Conservation (phyloP, 208 protist genomes). For the Herpetomonas tarakana region DNA sequence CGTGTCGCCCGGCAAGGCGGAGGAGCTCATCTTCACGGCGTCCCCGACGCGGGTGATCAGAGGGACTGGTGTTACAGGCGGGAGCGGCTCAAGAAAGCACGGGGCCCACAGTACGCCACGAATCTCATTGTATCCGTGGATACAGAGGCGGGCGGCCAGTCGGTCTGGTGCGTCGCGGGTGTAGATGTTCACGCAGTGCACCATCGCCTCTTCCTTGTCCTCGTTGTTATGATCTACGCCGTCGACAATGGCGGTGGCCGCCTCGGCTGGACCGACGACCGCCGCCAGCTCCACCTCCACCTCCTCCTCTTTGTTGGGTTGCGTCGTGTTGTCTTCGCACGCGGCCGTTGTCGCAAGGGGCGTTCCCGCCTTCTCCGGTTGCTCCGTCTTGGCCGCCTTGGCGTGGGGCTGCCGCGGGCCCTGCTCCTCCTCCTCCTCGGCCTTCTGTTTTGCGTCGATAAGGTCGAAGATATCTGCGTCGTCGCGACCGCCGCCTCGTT, state of each 20-base stretch:
- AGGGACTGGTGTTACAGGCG: background rate
- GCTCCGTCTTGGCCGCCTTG: too few species aligned
- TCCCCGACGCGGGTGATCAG: background rate
- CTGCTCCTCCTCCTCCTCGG: too few species aligned
- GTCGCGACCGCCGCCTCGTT: too few species aligned
- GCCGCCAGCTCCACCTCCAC: background rate
- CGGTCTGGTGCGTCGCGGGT: constrained; percentile 54
- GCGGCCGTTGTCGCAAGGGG: too few species aligned
- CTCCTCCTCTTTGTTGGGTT: constrained; percentile 7
- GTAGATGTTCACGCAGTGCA: constrained; percentile 84
- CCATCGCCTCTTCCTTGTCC: constrained; percentile 41
- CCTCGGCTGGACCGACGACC: too few species aligned
- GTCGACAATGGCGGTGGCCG: too few species aligned
- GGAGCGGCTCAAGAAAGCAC: constrained; percentile 67
- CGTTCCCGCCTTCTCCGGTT: too few species aligned
- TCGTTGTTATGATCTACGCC: constrained; percentile 3
- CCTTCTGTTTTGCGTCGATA: constrained; percentile 8
- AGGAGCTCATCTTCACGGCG: too few species aligned
- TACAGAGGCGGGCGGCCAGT: constrained; percentile 46
- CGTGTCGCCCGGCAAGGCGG: background rate
- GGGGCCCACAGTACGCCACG: constrained; percentile 79
- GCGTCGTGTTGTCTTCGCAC: too few species aligned
- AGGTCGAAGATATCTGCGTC: constrained; percentile 3
- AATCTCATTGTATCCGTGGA: constrained; percentile 68
- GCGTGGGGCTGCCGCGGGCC: too few species aligned